phyloP scores from a whole-genome alignment of 768 basidiomycete genomes.

The Rhizopogon roseolus region DNA sequence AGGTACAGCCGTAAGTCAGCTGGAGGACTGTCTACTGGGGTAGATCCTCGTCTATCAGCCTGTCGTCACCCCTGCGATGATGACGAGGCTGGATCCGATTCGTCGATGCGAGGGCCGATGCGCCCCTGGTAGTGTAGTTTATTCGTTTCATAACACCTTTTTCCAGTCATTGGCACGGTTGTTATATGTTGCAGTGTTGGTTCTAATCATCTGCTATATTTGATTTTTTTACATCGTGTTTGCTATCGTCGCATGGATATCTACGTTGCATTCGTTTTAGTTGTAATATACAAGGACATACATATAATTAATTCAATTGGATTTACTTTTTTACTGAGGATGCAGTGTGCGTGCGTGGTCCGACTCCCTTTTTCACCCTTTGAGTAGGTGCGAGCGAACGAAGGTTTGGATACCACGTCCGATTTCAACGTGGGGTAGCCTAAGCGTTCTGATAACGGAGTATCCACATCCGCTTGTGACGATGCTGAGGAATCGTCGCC shows the following conservation, averaged over 20 bases:
- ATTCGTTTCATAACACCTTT: background rate
- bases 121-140: conserved; percentile 39
- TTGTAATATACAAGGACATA: conserved; percentile 4
- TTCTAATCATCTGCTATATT: conserved; percentile 2
- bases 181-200: conserved; percentile 5
- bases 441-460: background rate
- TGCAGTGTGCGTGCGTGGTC: background rate
- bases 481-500: background rate
- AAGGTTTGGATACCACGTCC: background rate
- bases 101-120: conserved; percentile 29
- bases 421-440: background rate
- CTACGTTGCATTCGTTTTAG: conserved; percentile 1
- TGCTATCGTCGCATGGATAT: conserved; percentile 3
- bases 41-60: conserved; percentile 18
- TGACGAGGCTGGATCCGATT: conserved; percentile 35
- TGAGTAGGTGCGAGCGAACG: background rate
- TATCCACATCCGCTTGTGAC: background rate
- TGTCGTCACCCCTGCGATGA: conserved; percentile 23
- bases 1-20: conserved; percentile 15
- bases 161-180: background rate
- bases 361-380: background rate
- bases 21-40: conserved; percentile 13
- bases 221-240: conserved; percentile 4
- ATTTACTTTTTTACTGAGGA: background rate
- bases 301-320: background rate